phyloP scores from a whole-genome alignment of 805 yeast genomes.

The Starmerella khaoyaiensis region DNA sequence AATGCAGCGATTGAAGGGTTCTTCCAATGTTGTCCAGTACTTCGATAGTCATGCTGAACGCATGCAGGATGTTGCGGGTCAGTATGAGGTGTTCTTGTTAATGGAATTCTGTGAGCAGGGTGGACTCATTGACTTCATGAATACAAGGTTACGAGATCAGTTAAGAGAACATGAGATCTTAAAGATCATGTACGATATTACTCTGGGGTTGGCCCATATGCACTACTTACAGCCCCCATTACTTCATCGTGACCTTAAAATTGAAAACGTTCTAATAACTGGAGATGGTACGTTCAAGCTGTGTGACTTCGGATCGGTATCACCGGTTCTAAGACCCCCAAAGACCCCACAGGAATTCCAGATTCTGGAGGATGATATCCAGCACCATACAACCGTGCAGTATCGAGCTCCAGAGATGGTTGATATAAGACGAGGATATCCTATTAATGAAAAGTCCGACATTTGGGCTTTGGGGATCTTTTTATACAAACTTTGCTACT shows the following conservation, averaged over 20 bases:
- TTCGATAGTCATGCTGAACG: slow-evolving; percentile 92
- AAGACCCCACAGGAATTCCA: slow-evolving; percentile 60
- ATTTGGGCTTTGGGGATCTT: slow-evolving; percentile 96
- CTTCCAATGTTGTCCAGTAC: slow-evolving; percentile 71
- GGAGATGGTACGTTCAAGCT: slow-evolving; percentile 62
- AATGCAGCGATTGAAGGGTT: slow-evolving; percentile 76
- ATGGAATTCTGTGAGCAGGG: slow-evolving; percentile 93
- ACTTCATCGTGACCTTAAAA: slow-evolving; percentile 86
- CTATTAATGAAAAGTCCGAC: slow-evolving; percentile 85
- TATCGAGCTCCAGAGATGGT: slow-evolving; percentile 94
- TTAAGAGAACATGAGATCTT: slow-evolving; percentile 63
- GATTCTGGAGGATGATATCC: slow-evolving; percentile 66
- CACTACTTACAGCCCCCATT: slow-evolving; percentile 55
- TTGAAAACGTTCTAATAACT: slow-evolving; percentile 75
- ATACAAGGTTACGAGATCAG: slow-evolving; percentile 65
- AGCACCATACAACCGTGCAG: slow-evolving; percentile 89
- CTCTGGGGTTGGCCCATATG: slow-evolving; percentile 72
- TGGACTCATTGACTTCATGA: slow-evolving; percentile 76
- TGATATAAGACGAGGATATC: slow-evolving; percentile 66
- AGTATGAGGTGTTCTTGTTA: slow-evolving; percentile 73
- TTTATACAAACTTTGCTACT: slow-evolving; percentile 77
- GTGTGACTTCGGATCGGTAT: slow-evolving; percentile 88
- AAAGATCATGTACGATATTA: slow-evolving; percentile 70
- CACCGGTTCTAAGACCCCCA: slow-evolving; percentile 61
- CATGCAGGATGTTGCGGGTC: slow-evolving; percentile 31